These are phyloP conservation scores for Mycena floridula DNA, from an alignment of 768 basidiomycete species.

Conservation along the genomic window DNA sequence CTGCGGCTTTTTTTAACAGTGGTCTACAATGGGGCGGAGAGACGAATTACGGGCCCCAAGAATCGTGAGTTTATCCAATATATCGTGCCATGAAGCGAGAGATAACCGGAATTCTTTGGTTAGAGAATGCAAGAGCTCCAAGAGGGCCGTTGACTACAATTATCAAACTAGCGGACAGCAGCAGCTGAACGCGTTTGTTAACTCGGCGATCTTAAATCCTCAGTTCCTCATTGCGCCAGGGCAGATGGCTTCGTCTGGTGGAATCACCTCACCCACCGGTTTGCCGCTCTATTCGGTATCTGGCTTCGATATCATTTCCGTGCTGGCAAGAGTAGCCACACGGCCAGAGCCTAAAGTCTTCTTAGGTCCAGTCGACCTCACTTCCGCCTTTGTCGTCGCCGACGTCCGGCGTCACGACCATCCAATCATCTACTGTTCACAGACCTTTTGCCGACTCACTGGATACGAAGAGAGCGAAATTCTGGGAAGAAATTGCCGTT, in stretches of 20 bases:
- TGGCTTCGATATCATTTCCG: conserved; percentile 84
- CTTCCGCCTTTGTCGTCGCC: conserved; percentile 87
- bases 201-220: not conserved
- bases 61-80: not conserved
- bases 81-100: not conserved
- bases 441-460: conserved; percentile 72
- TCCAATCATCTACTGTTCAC: conserved; percentile 89
- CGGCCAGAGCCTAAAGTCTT: conserved; percentile 69
- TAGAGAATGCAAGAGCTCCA: too few relatives aligned
- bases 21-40: not conserved
- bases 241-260: too few relatives aligned
- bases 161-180: not conserved
- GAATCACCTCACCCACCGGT: conserved; percentile 24
- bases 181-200: not conserved
- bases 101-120: not conserved
- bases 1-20: conserved; percentile 30
- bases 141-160: too few relatives aligned
- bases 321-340: conserved; percentile 71
- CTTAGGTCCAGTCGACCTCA: conserved; percentile 89
- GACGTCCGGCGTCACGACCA: conserved; percentile 77
- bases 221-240: conserved; percentile 12
- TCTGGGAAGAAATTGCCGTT: conserved; percentile 86
- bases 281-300: conserved; percentile 80
- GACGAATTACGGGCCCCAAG: not conserved
- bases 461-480: conserved; percentile 74